Conservation (phyloP, 371 early-diverging fungal genomes). For the Mortierella sp. region DNA sequence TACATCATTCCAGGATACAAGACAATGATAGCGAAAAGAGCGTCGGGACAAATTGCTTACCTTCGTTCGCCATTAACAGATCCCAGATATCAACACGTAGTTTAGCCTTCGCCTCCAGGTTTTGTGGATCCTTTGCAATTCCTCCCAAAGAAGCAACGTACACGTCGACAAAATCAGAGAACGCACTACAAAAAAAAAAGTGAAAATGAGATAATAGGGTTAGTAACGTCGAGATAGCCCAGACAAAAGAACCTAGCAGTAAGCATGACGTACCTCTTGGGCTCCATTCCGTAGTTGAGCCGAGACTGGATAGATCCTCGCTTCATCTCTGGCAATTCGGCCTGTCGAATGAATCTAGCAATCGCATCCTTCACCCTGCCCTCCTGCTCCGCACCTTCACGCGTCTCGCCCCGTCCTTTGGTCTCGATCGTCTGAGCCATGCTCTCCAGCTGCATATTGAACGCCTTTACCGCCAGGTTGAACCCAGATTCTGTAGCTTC, state of each 20-base stretch:
- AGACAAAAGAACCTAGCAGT: background rate
- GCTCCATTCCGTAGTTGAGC: conserved; percentile 34
- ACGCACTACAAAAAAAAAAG: conserved; percentile 11
- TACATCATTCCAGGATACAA: background rate
- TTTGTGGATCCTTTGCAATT: conserved; percentile 24
- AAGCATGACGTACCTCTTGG: conserved; percentile 15
- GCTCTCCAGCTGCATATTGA: conserved; percentile 31
- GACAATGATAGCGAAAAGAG: background rate
- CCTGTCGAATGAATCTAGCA: conserved; percentile 31
- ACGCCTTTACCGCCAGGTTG: conserved; percentile 25
- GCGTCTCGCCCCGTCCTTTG: conserved; percentile 29
- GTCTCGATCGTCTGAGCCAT: conserved; percentile 26
- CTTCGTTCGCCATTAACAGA: conserved; percentile 17
- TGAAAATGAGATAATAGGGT: background rate
- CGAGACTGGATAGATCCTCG: conserved; percentile 32
- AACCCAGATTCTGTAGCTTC: conserved; percentile 28
- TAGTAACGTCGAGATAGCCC: background rate
- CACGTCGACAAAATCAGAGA: conserved; percentile 31
- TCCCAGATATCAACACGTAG: conserved; percentile 25
- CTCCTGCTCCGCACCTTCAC: conserved; percentile 36
- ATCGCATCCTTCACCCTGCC: conserved; percentile 36
- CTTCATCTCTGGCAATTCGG: conserved; percentile 24
- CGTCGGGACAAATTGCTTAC: background rate
- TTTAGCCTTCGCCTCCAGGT: conserved; percentile 6
- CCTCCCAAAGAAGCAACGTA: conserved; percentile 27